These are phyloP conservation scores for Epichloe gansuensis DNA, from an alignment of 2,329 filamentous ascomycete species.

Conservation along the genomic window DNA sequence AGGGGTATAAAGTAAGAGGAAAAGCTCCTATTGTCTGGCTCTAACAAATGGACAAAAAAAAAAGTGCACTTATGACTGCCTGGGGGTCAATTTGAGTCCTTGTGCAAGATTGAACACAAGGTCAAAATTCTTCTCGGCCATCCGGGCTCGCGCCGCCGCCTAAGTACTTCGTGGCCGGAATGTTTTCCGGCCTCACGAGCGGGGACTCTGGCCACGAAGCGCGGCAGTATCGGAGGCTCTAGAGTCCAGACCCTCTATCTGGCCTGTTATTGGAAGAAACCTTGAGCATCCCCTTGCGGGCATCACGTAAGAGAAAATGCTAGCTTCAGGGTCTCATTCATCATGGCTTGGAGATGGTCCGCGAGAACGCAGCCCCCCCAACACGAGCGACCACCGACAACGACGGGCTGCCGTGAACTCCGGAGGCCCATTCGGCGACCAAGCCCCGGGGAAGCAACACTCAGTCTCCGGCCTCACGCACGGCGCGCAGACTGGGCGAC, in stretches of 20 bases:
- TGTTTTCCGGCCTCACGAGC: conserved; percentile 30
- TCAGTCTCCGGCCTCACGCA: not conserved
- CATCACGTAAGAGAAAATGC: conserved; percentile 16
- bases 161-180: conserved; percentile 40
- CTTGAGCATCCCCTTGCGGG: not conserved
- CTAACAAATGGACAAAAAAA: too few relatives aligned
- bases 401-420: too few relatives aligned
- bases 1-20: too few relatives aligned
- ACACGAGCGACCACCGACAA: not conserved
- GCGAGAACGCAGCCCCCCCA: not conserved
- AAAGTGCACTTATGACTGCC: too few relatives aligned
- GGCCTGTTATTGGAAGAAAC: conserved; percentile 9
- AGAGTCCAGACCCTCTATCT: conserved; percentile 7
- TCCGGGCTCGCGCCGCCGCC: conserved; percentile 21
- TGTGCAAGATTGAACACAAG: not conserved
- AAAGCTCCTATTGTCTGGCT: too few relatives aligned
- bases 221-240: conserved; percentile 9
- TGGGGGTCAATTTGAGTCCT: too few relatives aligned
- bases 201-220: conserved; percentile 14
- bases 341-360: not conserved
- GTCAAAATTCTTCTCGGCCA: not conserved
- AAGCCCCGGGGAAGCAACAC: not conserved
- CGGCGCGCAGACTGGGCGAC: too few relatives aligned
- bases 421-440: not conserved
- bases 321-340: not conserved